Base-by-base conservation (phyloP, 1,284 basidiomycete genomes). In the Ustilago lituana region DNA sequence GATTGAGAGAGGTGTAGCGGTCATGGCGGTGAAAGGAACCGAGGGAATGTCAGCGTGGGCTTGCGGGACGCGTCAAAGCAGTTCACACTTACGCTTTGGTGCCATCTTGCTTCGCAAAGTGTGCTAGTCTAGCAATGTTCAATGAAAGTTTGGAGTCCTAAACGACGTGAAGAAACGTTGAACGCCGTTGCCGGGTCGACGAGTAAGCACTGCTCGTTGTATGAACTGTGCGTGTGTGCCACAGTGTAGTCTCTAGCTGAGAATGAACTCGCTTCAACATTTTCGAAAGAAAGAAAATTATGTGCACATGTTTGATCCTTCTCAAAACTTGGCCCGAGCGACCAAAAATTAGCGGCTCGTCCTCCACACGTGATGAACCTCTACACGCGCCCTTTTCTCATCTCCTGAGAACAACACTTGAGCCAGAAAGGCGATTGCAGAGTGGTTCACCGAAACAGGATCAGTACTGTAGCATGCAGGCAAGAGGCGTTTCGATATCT, bases 301-400 rank as follows among this genome's bases (percentile, higher is more conserved):
- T 12, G 26, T 29, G 12, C 27, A 29, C 32, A 41, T 43, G 44
- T 57, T 53, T 49, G 61, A 62, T 62, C 35, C 43, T 43, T 4
- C n/a, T 8, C 24, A 23, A 26, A 41, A 35, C 14, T 29, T 48
- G 53, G 44, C 23, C 44, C 44, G 47, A 55, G 45, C 53, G 44
- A 15, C 15, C 20, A 44, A 49, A 15, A 20, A 22, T 36, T n/a
- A 23, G 22, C 37, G 22, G 17, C 15, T 23, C 12, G 31, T 35
- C 46, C 56, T 65, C 62, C 62, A 65, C 62, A 65, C 56, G 62
- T 65, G 62, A 65, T 49, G 62, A 23, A 1, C 27, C 31, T n/a
- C 19, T 4, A 40, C n/a, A 56, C 59, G 59, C 47, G 52, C 36
- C 37, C n/a, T n/a, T n/a, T n/a, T n/a, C n/a, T n/a, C n/a, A n/a